Percentiles rank a stretch among this genome's conserved stretches.
Evolutionary conservation across 495 filamentous ascomycete species (phyloP).

Genomic region (Poronia punctata): DNA sequence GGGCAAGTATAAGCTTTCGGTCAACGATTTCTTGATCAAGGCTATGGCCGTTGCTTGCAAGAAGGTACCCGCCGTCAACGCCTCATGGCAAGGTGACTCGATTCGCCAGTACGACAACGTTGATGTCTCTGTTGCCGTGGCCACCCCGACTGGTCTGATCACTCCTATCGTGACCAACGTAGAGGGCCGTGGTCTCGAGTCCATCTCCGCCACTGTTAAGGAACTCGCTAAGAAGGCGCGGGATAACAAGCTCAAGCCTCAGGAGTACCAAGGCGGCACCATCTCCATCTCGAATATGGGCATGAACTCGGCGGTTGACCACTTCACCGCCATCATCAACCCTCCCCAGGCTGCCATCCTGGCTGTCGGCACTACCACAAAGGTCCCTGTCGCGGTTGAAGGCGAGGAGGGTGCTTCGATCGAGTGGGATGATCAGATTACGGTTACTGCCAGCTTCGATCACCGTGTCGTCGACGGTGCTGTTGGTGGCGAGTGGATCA

Average conservation of each 20-base stretch:
- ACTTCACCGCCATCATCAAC: constrained; percentile 99
- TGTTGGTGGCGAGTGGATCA: constrained; percentile 94
- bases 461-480: constrained; percentile 88
- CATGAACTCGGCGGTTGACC: constrained; percentile 94
- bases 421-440: constrained; percentile 96
- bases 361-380: constrained; percentile 87
- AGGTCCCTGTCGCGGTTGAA: constrained; percentile 86
- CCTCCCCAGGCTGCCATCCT: constrained; percentile 95
- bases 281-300: constrained; percentile 99
- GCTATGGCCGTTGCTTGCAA: constrained; percentile 79
- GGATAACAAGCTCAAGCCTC: constrained; percentile 97
- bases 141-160: constrained; percentile 90
- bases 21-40: constrained; percentile 99
- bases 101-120: constrained; percentile 89
- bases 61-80: constrained; percentile 94
- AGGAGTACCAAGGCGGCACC: constrained; percentile 98
- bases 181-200: constrained; percentile 71
- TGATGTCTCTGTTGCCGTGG: constrained; percentile 90
- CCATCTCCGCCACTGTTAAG: constrained; percentile 84
- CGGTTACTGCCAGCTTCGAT: constrained; percentile 91
- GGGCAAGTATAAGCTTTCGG: constrained; percentile 94
- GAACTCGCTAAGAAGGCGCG: constrained; percentile 92
- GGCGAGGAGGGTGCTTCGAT: constrained; percentile 71
- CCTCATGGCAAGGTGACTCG: constrained; percentile 81
- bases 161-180: constrained; percentile 93